Base-by-base conservation (phyloP, 1,284 basidiomycete species). In the Austroboletus niveus region DNA sequence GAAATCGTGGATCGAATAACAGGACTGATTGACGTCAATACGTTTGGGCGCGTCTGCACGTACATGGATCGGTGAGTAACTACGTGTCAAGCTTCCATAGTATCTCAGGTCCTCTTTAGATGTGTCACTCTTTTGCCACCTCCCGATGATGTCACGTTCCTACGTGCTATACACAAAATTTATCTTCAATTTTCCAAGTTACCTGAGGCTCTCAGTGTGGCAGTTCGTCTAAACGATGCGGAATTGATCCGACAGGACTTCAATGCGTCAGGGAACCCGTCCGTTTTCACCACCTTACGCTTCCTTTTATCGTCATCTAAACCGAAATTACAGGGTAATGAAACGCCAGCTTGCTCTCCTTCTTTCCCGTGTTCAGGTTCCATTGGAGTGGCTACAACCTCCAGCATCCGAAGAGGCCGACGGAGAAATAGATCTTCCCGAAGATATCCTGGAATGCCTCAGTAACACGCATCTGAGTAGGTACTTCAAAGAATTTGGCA, bases 341-440 rank as follows among this genome's bases (percentile, higher is more conserved):
- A 92, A 91, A 69, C 89, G 92, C 47, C 97, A 99, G 72, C 84
- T 99, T 27, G 94, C 97, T 2, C 93, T 92, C 73, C 80, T 98
- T 63, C 85, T 99, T 46, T 94, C 94, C 7, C 88, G 97, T 42
- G 89, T 96, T 10, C 92, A 96, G 66, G 81, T 96, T 53, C 94
- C 95, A 7, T 72, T 94, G 46, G 90, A 94, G 67, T 98, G 95
- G 95, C 73, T 97, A 34, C 88, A 88, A 50, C 75, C 77, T 11
- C 68, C 77, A 7, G 60, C 63, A 17, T 72, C 75, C 52, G 81
- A 82, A 54, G 79, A 82, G 43, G 79, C 79, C 40, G 77, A 80
- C 32, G 79, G 75, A 34, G 82, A 78, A 44, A 78, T 82, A 49
- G 87, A 91, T 59, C 78, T 95, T 40, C 85, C 89, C 9, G 87